These are phyloP conservation scores for Aureobasidium sp. DNA, from an alignment of 2,329 filamentous ascomycete species.

Conservation along the genomic window DNA sequence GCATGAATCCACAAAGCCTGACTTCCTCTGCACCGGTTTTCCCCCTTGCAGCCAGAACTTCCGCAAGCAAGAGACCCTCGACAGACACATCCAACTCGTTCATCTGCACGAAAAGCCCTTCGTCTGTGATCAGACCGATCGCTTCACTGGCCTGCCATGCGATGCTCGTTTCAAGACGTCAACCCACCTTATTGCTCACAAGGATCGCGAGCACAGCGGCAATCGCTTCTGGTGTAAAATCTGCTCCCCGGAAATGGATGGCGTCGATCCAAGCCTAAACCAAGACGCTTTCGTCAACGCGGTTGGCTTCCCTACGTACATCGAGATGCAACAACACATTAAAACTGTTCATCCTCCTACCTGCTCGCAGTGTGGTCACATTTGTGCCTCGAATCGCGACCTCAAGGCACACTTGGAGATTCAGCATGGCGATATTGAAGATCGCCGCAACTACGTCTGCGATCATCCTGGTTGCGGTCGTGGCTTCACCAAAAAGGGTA, in stretches of 20 bases:
- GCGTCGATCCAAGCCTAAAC: constrained; percentile 25
- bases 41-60: constrained; percentile 70
- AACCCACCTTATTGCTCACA: constrained; percentile 63
- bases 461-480: constrained; percentile 62
- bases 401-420: constrained; percentile 73
- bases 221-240: constrained; percentile 70
- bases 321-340: constrained; percentile 66
- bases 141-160: constrained; percentile 51
- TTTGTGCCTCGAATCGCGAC: constrained; percentile 59
- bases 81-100: constrained; percentile 70
- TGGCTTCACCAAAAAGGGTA: constrained; percentile 75
- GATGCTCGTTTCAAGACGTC: constrained; percentile 65
- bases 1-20: constrained; percentile 66
- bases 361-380: constrained; percentile 67
- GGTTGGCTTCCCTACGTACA: constrained; percentile 59
- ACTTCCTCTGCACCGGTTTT: constrained; percentile 65
- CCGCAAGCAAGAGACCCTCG: constrained; percentile 78
- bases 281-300: constrained; percentile 16
- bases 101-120: constrained; percentile 69
- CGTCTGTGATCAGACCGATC: constrained; percentile 56
- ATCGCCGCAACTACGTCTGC: constrained; percentile 48
- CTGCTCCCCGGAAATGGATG: constrained; percentile 44
- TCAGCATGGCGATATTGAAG: constrained; percentile 47
- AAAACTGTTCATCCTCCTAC: constrained; percentile 62
- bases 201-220: constrained; percentile 61